Evolutionary conservation across 2,329 filamentous ascomycete species (phyloP).

Genomic region (Blastomyces parvus): DNA sequence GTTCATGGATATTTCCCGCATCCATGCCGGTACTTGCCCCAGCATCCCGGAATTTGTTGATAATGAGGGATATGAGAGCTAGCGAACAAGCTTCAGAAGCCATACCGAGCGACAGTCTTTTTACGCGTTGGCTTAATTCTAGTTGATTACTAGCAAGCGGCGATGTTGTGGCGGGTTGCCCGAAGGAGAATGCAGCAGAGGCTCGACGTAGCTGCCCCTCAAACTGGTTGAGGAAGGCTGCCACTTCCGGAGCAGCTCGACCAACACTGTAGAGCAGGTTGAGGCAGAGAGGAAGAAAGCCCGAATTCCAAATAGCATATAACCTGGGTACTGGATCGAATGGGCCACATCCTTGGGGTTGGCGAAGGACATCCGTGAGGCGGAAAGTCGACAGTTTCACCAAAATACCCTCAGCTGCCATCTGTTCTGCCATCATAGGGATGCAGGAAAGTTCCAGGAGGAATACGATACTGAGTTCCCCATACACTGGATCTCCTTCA

Average conservation of each 20-base stretch:
- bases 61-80: conserved; percentile 62
- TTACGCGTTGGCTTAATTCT: conserved; percentile 29
- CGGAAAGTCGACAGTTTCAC: conserved; percentile 70
- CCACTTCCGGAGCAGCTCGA: conserved; percentile 70
- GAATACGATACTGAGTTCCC: conserved; percentile 82
- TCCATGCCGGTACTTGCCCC: conserved; percentile 55
- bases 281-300: conserved; percentile 75
- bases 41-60: conserved; percentile 54
- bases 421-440: conserved; percentile 71
- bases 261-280: conserved; percentile 80
- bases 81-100: conserved; percentile 72
- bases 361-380: conserved; percentile 65
- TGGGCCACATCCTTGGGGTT: conserved; percentile 59
- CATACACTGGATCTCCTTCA: conserved; percentile 78
- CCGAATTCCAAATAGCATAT: conserved; percentile 83
- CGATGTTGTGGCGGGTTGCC: conserved; percentile 36
- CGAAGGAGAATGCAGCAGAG: conserved; percentile 56
- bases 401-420: conserved; percentile 78
- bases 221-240: conserved; percentile 83
- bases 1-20: conserved; percentile 54
- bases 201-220: conserved; percentile 66
- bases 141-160: conserved; percentile 18
- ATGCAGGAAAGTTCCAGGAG: conserved; percentile 78
- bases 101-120: conserved; percentile 57
- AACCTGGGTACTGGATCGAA: conserved; percentile 68